phyloP scores from a whole-genome alignment of 164 flowering plant species.

The Macadamia tetraphylla region DNA sequence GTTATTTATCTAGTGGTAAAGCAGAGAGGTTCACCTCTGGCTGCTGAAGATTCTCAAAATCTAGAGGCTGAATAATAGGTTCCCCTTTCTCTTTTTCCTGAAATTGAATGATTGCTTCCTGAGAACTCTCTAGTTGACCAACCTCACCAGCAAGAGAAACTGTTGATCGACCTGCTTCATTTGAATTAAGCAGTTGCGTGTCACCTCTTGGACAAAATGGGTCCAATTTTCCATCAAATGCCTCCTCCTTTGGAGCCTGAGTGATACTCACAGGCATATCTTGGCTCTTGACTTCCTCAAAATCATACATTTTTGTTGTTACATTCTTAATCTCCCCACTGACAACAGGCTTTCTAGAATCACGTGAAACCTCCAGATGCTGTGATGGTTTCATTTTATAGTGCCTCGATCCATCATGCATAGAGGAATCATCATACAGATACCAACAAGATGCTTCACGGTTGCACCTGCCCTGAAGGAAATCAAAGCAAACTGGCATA shows the following conservation, averaged over 20 bases:
- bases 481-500: slow-evolving; percentile 51
- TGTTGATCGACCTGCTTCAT: slow-evolving; percentile 20
- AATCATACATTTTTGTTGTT: slow-evolving; percentile 8
- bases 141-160: slow-evolving; percentile 11
- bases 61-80: neutral
- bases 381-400: slow-evolving; percentile 31
- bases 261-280: slow-evolving; percentile 13
- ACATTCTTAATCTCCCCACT: slow-evolving; percentile 17
- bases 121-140: slow-evolving; percentile 13
- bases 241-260: slow-evolving; percentile 14
- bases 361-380: slow-evolving; percentile 23
- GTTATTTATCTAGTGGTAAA: neutral
- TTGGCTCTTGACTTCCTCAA: slow-evolving; percentile 20
- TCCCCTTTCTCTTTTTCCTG: slow-evolving; percentile 15
- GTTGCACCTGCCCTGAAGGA: slow-evolving; percentile 65
- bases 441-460: slow-evolving; percentile 80
- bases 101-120: slow-evolving; percentile 12
- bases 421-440: slow-evolving; percentile 42
- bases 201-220: slow-evolving; percentile 11
- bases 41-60: slow-evolving; percentile 9
- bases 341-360: slow-evolving; percentile 18
- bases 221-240: slow-evolving; percentile 18
- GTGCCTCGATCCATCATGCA: slow-evolving; percentile 31
- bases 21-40: slow-evolving; percentile 6
- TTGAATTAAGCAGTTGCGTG: slow-evolving; percentile 10